Conservation (phyloP, 108 stramenopile genomes). For the Mayamaea pseudoterrestris region DNA sequence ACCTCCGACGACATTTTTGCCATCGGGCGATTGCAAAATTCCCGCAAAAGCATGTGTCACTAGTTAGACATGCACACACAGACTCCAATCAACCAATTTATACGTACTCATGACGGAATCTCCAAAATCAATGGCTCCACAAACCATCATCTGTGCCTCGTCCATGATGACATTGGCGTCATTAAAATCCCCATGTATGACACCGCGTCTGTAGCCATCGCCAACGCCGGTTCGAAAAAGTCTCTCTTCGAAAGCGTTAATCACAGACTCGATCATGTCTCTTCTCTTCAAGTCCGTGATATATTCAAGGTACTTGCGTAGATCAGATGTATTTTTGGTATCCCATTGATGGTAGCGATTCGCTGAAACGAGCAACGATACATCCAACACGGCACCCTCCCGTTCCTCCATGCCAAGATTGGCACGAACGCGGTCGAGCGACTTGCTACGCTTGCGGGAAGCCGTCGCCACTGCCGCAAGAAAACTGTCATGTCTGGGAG, state of each 20-base stretch:
- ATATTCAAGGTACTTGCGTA: slow-evolving; percentile 39
- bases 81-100: not conserved
- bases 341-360: slow-evolving; percentile 80
- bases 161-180: slow-evolving; percentile 79
- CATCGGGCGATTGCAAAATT: slow-evolving; percentile 59
- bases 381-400: slow-evolving; percentile 9
- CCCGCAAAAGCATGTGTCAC: slow-evolving; percentile 48
- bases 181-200: slow-evolving; percentile 72
- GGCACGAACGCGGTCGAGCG: not conserved
- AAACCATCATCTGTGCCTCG: slow-evolving; percentile 30
- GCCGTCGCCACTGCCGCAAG: not conserved
- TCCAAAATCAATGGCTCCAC: slow-evolving; percentile 86
- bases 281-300: slow-evolving; percentile 19
- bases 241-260: not conserved
- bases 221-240: slow-evolving; percentile 11
- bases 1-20: slow-evolving; percentile 77
- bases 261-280: slow-evolving; percentile 8
- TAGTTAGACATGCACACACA: slow-evolving; percentile 50
- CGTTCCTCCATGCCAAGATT: too few relatives aligned
- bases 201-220: too few relatives aligned
- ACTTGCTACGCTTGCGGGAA: slow-evolving; percentile 11
- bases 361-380: slow-evolving; percentile 16
- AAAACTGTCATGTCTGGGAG: too few relatives aligned
- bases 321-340: slow-evolving; percentile 49
- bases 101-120: slow-evolving; percentile 76